phyloP scores from a whole-genome alignment of 2,329 filamentous ascomycete genomes.

The Fusarium oligoseptatum region DNA sequence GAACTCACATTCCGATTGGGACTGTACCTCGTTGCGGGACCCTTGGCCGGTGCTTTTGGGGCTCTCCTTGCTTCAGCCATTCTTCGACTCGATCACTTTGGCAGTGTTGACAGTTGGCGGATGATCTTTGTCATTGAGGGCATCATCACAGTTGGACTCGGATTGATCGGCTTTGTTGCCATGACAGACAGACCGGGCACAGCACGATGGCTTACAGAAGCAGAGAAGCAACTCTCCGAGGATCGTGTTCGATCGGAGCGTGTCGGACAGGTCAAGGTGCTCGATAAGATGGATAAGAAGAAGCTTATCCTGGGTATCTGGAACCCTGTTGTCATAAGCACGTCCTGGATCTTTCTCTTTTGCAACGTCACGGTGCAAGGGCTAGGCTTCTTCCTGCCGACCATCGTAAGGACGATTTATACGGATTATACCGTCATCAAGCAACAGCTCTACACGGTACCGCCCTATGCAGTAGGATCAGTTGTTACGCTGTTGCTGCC shows the following conservation, averaged over 20 bases:
- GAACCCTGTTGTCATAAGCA: constrained; percentile 67
- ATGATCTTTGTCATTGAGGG: constrained; percentile 80
- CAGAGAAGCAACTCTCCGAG: constrained; percentile 73
- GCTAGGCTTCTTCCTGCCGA: constrained; percentile 73
- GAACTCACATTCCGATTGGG: constrained; percentile 73
- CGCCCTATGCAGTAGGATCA: constrained; percentile 71
- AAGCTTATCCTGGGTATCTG: constrained; percentile 69
- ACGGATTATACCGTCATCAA: constrained; percentile 65
- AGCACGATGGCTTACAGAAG: constrained; percentile 71
- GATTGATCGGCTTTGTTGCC: constrained; percentile 55
- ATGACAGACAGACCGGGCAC: constrained; percentile 75
- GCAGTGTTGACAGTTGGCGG: constrained; percentile 69
- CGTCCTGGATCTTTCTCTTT: constrained; percentile 69
- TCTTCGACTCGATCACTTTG: constrained; percentile 67
- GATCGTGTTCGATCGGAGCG: constrained; percentile 70
- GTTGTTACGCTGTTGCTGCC: constrained; percentile 69
- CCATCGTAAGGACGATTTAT: constrained; percentile 74
- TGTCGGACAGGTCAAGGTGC: constrained; percentile 67
- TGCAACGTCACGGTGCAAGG: constrained; percentile 76
- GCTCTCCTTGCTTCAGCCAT: constrained; percentile 73
- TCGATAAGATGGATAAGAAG: constrained; percentile 69
- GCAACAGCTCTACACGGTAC: constrained; percentile 72
- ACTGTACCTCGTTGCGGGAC: constrained; percentile 73
- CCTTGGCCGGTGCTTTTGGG: constrained; percentile 74
- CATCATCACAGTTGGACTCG: constrained; percentile 2